Conservation (phyloP, 768 basidiomycete genomes). For the Boletus rubescentipes region DNA sequence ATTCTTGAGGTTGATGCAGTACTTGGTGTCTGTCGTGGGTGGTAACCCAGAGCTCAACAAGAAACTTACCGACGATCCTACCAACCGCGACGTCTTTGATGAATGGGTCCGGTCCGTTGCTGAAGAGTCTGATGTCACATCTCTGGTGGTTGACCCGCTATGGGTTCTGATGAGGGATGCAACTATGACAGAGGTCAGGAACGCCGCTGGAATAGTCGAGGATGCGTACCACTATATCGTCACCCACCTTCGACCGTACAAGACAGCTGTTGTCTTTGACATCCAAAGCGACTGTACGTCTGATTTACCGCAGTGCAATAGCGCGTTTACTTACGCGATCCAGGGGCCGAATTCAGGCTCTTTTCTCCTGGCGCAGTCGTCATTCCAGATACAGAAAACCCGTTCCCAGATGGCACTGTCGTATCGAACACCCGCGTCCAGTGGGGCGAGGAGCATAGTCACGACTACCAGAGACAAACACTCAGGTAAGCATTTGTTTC, state of each 20-base stretch:
- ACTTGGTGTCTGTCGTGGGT: slow-evolving; percentile 4
- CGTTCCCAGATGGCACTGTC: not conserved
- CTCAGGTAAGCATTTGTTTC: too few species aligned
- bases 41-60: not conserved
- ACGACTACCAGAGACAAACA: too few species aligned
- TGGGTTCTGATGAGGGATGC: slow-evolving; percentile 6
- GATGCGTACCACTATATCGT: slow-evolving; percentile 4
- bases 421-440: slow-evolving; percentile 9
- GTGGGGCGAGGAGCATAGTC: too few species aligned
- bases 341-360: slow-evolving; percentile 13
- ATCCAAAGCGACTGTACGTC: too few species aligned
- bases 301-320: not conserved
- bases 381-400: not conserved
- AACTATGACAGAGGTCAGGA: not conserved
- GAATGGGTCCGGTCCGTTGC: slow-evolving; percentile 1
- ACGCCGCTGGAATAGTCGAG: slow-evolving; percentile 4
- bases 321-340: not conserved
- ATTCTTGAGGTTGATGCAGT: not conserved
- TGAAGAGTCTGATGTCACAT: not conserved
- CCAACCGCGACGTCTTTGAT: not conserved
- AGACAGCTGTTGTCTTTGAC: too few species aligned
- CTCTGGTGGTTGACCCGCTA: not conserved
- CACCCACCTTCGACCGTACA: not conserved
- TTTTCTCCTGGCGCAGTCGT: slow-evolving; percentile 2
- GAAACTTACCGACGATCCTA: slow-evolving; percentile 5